Evolutionary conservation across 2,329 filamentous ascomycete genomes (phyloP).

Genomic region (Alternaria infectoria): DNA sequence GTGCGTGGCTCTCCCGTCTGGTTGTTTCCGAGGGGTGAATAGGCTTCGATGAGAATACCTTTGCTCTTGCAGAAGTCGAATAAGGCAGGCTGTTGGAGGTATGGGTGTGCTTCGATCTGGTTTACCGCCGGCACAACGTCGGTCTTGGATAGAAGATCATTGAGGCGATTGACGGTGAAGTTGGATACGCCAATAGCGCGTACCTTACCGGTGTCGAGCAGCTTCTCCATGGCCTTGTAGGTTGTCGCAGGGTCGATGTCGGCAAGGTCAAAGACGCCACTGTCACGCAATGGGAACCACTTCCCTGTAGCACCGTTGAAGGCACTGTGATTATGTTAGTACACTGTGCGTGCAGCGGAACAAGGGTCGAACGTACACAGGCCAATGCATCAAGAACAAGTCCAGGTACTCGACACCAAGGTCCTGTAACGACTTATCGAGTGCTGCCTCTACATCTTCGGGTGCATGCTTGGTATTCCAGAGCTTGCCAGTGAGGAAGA

Average conservation of each 20-base stretch:
- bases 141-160: conserved; percentile 69
- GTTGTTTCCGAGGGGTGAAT: conserved; percentile 72
- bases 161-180: conserved; percentile 77
- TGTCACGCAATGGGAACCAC: conserved; percentile 28
- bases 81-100: conserved; percentile 49
- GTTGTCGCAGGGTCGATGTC: conserved; percentile 84
- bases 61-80: conserved; percentile 72
- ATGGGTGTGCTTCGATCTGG: conserved; percentile 77
- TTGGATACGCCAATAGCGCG: conserved; percentile 83
- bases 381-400: conserved; percentile 72
- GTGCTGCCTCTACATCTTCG: conserved; percentile 60
- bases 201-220: conserved; percentile 70
- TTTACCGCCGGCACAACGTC: conserved; percentile 72
- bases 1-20: conserved; percentile 64
- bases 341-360: neutral
- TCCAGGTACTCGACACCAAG: conserved; percentile 70
- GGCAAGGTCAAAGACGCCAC: conserved; percentile 71
- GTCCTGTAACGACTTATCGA: conserved; percentile 65
- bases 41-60: conserved; percentile 74
- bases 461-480: conserved; percentile 79
- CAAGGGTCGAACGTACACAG: conserved; percentile 32
- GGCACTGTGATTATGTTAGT: conserved; percentile 7
- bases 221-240: conserved; percentile 72
- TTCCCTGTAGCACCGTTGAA: conserved; percentile 44
- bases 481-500: conserved; percentile 81